phyloP scores from a whole-genome alignment of 2,329 filamentous ascomycete genomes.

The Sclerotinia nivalis region DNA sequence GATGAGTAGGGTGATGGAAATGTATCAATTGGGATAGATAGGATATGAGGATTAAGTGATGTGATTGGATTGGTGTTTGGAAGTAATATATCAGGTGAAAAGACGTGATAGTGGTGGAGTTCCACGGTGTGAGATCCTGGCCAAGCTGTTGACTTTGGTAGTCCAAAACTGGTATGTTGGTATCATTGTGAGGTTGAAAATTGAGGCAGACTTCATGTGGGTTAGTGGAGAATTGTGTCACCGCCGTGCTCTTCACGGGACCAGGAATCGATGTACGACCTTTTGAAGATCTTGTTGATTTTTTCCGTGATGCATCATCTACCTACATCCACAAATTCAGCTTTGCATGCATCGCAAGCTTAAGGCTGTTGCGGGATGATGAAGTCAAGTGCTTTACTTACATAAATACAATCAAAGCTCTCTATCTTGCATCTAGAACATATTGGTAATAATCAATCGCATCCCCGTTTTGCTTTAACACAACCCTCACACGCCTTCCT shows the following conservation, averaged over 20 bases:
- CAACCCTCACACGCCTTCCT: constrained; percentile 33
- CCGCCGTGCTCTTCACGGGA: background rate
- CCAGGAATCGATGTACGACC: background rate
- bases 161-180: background rate
- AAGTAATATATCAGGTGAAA: background rate
- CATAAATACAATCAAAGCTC: constrained; percentile 31
- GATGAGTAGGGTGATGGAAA: constrained; percentile 22
- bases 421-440: constrained; percentile 31
- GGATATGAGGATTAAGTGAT: background rate
- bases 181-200: background rate
- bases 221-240: background rate
- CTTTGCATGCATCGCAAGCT: background rate
- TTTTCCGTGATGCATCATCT: background rate
- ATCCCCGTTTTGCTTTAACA: constrained; percentile 35
- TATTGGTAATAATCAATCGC: constrained; percentile 32
- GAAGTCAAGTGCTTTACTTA: constrained; percentile 13
- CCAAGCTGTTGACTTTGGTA: background rate
- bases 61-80: no score
- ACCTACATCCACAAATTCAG: constrained; percentile 8
- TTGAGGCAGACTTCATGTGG: background rate
- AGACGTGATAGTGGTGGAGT: background rate
- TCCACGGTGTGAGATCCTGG: background rate
- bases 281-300: constrained; percentile 7
- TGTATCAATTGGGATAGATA: background rate
- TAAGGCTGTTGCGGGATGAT: no score